phyloP scores from a whole-genome alignment of 1,284 basidiomycete genomes.

The Amylostereum areolatum region DNA sequence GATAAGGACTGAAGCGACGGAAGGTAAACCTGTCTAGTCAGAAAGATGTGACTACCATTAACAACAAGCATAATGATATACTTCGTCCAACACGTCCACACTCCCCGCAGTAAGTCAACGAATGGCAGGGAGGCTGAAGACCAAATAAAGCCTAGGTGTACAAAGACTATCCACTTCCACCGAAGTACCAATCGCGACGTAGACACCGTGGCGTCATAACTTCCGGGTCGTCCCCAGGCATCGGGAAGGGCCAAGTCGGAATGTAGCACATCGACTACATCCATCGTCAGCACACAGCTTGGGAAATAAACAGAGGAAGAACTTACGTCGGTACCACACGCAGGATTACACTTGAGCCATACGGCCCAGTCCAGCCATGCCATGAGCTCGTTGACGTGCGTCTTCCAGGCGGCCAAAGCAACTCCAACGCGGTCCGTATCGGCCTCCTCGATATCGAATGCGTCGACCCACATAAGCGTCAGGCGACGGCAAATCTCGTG shows the following conservation, averaged over 20 bases:
- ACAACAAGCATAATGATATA: no score
- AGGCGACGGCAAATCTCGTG: slow-evolving; percentile 41
- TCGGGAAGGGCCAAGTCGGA: slow-evolving; percentile 35
- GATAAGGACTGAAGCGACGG: no score
- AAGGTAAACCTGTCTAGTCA: no score
- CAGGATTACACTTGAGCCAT: slow-evolving; percentile 37
- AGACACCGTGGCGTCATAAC: slow-evolving; percentile 10
- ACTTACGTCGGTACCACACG: slow-evolving; percentile 32
- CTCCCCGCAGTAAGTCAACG: no score
- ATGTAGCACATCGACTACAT: slow-evolving; percentile 38
- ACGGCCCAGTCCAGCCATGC: slow-evolving; percentile 41
- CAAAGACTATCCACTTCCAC: neutral
- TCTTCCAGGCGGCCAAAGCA: slow-evolving; percentile 23
- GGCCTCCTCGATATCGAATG: slow-evolving; percentile 19
- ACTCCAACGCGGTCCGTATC: neutral
- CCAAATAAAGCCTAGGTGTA: neutral
- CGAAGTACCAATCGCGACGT: neutral
- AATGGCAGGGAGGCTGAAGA: neutral
- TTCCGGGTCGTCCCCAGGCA: neutral
- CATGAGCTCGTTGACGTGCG: slow-evolving; percentile 28
- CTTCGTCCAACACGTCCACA: no score
- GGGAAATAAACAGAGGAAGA: neutral
- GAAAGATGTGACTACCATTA: no score
- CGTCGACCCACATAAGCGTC: slow-evolving; percentile 36
- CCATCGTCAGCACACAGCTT: neutral